These are phyloP conservation scores for Colletotrichum graminicola DNA, from an alignment of 2,329 filamentous ascomycete genomes.

Conservation along the genomic window DNA sequence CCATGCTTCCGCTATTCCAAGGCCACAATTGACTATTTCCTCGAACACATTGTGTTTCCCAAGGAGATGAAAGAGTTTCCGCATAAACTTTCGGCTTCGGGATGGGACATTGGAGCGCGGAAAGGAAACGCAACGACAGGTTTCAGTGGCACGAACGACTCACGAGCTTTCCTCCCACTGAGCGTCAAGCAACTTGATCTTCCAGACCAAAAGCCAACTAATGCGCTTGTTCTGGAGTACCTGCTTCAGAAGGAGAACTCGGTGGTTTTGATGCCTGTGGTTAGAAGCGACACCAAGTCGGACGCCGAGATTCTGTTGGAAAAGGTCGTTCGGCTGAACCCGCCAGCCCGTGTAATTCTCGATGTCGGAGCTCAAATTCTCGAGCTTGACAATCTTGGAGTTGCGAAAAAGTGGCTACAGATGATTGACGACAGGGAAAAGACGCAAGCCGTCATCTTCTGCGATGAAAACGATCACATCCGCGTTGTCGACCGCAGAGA, in stretches of 20 bases:
- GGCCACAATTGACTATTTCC: conserved; percentile 71
- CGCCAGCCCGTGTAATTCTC: conserved; percentile 69
- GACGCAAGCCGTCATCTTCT: conserved; percentile 66
- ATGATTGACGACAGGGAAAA: conserved; percentile 34
- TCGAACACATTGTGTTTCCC: conserved; percentile 70
- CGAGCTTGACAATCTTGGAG: conserved; percentile 68
- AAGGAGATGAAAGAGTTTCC: conserved; percentile 73
- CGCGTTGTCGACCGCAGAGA: conserved; percentile 64
- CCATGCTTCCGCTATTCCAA: conserved; percentile 65
- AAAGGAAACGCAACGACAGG: conserved; percentile 68
- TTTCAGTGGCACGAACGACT: conserved; percentile 79
- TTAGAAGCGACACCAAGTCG: conserved; percentile 36
- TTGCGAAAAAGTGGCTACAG: conserved; percentile 68
- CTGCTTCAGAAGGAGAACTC: conserved; percentile 67
- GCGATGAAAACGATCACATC: conserved; percentile 67
- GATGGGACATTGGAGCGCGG: conserved; percentile 71
- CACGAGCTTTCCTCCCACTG: conserved; percentile 67
- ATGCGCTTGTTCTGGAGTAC: conserved; percentile 73
- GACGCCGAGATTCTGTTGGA: conserved; percentile 60
- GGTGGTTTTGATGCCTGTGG: conserved; percentile 48
- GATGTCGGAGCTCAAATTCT: conserved; percentile 80
- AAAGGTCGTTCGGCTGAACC: conserved; percentile 54
- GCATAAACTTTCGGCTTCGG: conserved; percentile 72
- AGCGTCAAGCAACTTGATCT: conserved; percentile 69
- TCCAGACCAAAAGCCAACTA: conserved; percentile 69